Evolutionary conservation across 495 filamentous ascomycete genomes (phyloP).

Genomic region (Lasiosphaeria miniovina): DNA sequence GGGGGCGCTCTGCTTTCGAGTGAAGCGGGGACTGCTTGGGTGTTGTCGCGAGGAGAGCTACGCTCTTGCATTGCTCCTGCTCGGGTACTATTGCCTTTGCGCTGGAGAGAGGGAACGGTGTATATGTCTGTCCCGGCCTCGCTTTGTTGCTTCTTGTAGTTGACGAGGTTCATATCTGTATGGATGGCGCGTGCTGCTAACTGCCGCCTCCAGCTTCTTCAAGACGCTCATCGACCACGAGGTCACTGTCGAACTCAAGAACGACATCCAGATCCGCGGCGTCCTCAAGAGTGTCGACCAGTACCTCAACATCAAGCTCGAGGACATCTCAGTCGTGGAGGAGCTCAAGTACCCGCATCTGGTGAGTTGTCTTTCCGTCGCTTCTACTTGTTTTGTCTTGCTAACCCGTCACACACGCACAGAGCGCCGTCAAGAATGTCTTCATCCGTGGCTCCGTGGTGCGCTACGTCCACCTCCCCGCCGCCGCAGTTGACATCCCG

Average conservation of each 20-base stretch:
- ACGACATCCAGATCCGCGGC: slow-evolving; percentile 93
- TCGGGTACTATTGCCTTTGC: too few species aligned
- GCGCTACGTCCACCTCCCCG: slow-evolving; percentile 88
- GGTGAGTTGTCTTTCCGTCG: slow-evolving; percentile 43
- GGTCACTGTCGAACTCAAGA: slow-evolving; percentile 96
- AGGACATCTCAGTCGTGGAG: slow-evolving; percentile 87
- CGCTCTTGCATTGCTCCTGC: too few species aligned
- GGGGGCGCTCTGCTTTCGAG: too few species aligned
- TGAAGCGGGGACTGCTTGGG: too few species aligned
- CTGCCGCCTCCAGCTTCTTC: slow-evolving; percentile 72
- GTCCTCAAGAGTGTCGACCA: slow-evolving; percentile 96
- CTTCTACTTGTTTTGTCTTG: slow-evolving; percentile 2
- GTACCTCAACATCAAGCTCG: slow-evolving; percentile 98
- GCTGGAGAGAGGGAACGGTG: too few species aligned
- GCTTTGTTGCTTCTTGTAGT: background rate
- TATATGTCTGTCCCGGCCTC: too few species aligned
- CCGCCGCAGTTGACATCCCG: slow-evolving; percentile 81
- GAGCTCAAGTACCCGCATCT: slow-evolving; percentile 91
- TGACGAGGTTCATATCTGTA: background rate
- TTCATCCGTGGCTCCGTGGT: slow-evolving; percentile 97
- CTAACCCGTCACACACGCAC: background rate
- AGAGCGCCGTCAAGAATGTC: slow-evolving; percentile 90
- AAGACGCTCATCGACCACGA: slow-evolving; percentile 98
- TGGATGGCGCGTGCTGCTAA: too few species aligned
- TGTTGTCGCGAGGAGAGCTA: too few species aligned